These are phyloP conservation scores for Actinomortierella ambigua DNA, from an alignment of 371 early-diverging fungal species.

Conservation along the genomic window DNA sequence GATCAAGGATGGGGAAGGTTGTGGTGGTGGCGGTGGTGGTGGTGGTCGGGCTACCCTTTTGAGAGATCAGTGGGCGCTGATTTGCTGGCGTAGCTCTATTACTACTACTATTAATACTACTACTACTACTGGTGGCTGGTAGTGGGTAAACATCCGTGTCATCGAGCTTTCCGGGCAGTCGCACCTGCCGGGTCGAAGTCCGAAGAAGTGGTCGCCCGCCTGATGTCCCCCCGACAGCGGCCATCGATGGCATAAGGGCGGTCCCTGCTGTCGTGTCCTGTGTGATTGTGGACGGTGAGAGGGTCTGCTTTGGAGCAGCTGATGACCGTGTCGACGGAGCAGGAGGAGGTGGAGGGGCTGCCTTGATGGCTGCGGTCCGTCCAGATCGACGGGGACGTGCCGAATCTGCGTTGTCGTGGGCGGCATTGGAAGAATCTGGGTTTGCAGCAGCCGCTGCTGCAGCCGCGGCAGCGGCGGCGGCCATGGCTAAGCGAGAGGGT, in stretches of 20 bases:
- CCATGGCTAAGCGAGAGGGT: neutral
- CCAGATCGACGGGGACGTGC: neutral
- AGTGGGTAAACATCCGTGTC: neutral
- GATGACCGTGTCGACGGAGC: conserved; percentile 3
- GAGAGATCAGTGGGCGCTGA: conserved; percentile 19
- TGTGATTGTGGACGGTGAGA: neutral
- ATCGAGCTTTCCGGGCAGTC: conserved; percentile 25
- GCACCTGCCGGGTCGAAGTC: conserved; percentile 21
- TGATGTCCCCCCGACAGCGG: neutral
- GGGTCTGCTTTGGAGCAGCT: neutral
- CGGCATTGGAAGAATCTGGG: neutral
- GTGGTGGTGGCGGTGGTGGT: conserved; percentile 6
- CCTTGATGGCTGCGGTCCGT: conserved; percentile 3
- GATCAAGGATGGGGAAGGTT: neutral
- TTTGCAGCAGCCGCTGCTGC: neutral
- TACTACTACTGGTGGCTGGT: conserved; percentile 1
- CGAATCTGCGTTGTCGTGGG: too few relatives aligned
- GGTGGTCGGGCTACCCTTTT: conserved; percentile 5
- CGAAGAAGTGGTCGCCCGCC: conserved; percentile 20
- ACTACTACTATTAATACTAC: neutral
- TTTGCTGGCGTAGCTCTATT: conserved; percentile 25
- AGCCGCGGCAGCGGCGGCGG: neutral
- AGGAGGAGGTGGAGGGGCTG: neutral
- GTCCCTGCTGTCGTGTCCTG: conserved; percentile 6
- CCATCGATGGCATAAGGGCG: neutral